phyloP scores from a whole-genome alignment of 768 basidiomycete species.

The Hortiboletus flavorubellus region DNA sequence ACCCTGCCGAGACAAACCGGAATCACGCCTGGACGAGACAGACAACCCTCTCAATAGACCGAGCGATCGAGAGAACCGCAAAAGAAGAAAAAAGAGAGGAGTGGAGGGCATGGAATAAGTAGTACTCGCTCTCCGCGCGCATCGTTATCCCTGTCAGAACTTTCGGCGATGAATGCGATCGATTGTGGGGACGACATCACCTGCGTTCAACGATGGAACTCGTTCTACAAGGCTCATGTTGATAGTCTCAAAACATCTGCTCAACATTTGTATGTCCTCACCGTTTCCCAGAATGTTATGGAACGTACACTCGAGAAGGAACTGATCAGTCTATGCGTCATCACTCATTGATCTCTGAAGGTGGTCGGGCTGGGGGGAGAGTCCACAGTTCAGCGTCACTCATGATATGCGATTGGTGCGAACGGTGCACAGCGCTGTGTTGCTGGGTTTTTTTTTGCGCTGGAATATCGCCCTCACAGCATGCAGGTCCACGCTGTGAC shows the following conservation, averaged over 20 bases:
- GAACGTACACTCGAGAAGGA: conserved; percentile 39
- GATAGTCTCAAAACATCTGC: conserved; percentile 38
- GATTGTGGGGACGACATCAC: not conserved
- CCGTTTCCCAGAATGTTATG: conserved; percentile 43
- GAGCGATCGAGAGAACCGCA: no score
- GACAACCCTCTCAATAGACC: no score
- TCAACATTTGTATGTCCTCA: conserved; percentile 40
- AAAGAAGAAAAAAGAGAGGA: no score
- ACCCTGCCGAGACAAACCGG: no score
- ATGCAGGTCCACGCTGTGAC: conserved; percentile 40
- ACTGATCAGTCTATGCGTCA: conserved; percentile 32
- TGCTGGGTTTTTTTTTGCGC: conserved; percentile 27
- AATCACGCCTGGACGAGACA: no score
- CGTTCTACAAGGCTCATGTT: conserved; percentile 34
- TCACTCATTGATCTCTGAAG: conserved; percentile 37
- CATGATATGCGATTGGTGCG: conserved; percentile 54
- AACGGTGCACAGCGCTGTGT: conserved; percentile 36
- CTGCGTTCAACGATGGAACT: conserved; percentile 27
- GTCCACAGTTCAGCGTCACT: conserved; percentile 32
- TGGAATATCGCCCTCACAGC: not conserved
- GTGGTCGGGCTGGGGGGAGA: conserved; percentile 36
- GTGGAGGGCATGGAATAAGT: no score
- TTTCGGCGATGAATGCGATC: no score
- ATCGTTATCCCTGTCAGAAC: no score
- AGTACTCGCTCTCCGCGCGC: no score